Conservation (phyloP, 192 early-diverging fungal species). For the Entomortierella beljakovae region DNA sequence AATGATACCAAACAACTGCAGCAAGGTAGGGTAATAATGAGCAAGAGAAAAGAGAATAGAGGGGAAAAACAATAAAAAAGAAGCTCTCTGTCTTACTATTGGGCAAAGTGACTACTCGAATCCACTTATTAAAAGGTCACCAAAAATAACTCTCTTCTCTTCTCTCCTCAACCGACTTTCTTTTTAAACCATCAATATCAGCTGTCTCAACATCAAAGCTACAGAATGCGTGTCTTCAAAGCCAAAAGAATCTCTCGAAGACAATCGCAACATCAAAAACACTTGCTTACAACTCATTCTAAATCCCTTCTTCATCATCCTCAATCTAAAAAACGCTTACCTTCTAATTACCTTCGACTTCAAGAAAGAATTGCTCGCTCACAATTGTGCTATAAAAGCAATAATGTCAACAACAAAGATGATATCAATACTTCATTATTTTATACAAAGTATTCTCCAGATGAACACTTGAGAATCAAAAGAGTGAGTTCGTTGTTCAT, state of each 20-base stretch:
- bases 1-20: no score
- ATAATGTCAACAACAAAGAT: background rate
- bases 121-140: no score
- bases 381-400: background rate
- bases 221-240: background rate
- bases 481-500: background rate
- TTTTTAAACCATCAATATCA: no score
- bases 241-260: background rate
- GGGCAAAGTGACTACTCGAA: no score
- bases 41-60: background rate
- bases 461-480: background rate
- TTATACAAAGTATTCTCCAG: background rate
- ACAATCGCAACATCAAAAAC: background rate
- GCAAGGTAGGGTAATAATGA: background rate
- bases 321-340: background rate
- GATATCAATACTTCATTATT: background rate
- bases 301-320: background rate
- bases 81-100: no score
- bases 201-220: background rate
- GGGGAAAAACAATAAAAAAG: no score
- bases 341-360: conserved; percentile 12
- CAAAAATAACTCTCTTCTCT: background rate
- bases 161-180: background rate
- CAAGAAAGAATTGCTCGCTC: conserved; percentile 37
- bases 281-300: background rate